Percentiles rank a stretch among this genome's conserved stretches.
phyloP scores from a whole-genome alignment of 352 stramenopile species.

The Peronospora destructor region DNA sequence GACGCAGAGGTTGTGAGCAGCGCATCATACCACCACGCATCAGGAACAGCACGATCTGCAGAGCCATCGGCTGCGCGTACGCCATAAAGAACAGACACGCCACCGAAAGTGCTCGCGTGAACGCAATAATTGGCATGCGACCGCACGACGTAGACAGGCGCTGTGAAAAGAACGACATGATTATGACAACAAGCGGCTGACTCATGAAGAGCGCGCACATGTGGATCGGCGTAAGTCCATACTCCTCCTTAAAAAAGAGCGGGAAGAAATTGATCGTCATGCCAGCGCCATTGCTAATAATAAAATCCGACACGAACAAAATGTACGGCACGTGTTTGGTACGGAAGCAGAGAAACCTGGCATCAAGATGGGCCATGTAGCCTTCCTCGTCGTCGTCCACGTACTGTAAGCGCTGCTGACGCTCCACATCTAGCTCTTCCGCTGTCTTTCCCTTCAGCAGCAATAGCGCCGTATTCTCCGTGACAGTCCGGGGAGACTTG shows the following conservation, averaged over 20 bases:
- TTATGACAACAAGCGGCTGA: slow-evolving; percentile 64
- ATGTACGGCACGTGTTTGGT: slow-evolving; percentile 62
- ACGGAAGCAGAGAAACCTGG: slow-evolving; percentile 55
- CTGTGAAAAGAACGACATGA: slow-evolving; percentile 52
- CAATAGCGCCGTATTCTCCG: slow-evolving; percentile 34
- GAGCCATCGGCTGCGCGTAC: slow-evolving; percentile 41
- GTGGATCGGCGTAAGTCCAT: slow-evolving; percentile 65
- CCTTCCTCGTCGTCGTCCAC: slow-evolving; percentile 24
- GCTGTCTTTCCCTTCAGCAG: slow-evolving; percentile 26
- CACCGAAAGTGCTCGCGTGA: slow-evolving; percentile 50
- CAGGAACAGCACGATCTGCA: slow-evolving; percentile 70
- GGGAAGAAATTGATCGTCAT: slow-evolving; percentile 86
- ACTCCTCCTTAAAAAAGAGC: slow-evolving; percentile 78
- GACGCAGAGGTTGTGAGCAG: slow-evolving; percentile 69
- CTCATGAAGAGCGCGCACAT: slow-evolving; percentile 59
- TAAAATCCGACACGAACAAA: slow-evolving; percentile 70
- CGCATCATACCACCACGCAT: slow-evolving; percentile 80
- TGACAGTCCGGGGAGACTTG: slow-evolving; percentile 20
- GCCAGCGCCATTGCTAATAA: slow-evolving; percentile 78
- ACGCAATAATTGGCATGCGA: slow-evolving; percentile 68
- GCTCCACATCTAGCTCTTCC: slow-evolving; percentile 25
- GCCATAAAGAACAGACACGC: slow-evolving; percentile 62
- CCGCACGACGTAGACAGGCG: slow-evolving; percentile 41
- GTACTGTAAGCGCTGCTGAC: slow-evolving; percentile 22
- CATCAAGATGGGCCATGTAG: slow-evolving; percentile 30